Evolutionary conservation across 768 basidiomycete species (phyloP).

Genomic region (Collybia sp.): DNA sequence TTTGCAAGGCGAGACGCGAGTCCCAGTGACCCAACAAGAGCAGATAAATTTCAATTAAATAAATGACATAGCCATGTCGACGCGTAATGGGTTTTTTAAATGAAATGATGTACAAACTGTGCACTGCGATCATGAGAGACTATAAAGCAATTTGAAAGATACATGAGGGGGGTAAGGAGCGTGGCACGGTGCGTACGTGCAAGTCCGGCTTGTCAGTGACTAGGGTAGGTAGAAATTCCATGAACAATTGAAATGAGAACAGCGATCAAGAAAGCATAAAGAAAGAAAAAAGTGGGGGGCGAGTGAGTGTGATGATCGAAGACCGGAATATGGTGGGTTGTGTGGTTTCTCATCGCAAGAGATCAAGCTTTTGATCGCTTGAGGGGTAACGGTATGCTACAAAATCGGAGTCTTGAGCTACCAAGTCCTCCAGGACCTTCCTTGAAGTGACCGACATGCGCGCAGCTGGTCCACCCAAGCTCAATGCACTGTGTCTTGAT

Average conservation of each 20-base stretch:
- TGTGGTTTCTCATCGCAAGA: conserved; percentile 37
- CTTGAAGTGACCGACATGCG: conserved; percentile 63
- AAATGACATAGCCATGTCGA: too few relatives aligned
- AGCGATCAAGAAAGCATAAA: conserved; percentile 8
- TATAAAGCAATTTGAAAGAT: too few relatives aligned
- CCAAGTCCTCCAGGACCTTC: conserved; percentile 71
- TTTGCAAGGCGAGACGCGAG: conserved; percentile 16
- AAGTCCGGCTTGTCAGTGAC: conserved; percentile 12
- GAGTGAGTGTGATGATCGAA: too few relatives aligned
- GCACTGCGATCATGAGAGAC: too few relatives aligned
- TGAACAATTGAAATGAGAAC: conserved; percentile 10
- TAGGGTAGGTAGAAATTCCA: conserved; percentile 10
- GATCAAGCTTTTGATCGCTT: conserved; percentile 61
- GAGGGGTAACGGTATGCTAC: conserved; percentile 88
- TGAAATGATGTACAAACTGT: too few relatives aligned
- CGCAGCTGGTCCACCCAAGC: conserved; percentile 31
- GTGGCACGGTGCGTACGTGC: conserved; percentile 9
- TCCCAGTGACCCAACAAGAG: too few relatives aligned
- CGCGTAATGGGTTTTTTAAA: too few relatives aligned
- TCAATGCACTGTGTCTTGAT: conserved; percentile 46
- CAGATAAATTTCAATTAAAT: too few relatives aligned
- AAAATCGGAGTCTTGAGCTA: conserved; percentile 83
- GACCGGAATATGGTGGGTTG: too few relatives aligned
- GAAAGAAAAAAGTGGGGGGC: conserved; percentile 6
- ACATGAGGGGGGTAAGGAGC: not conserved